Base-by-base conservation (phyloP, 1,284 basidiomycete species). In the Stygiomarasmius scandens region DNA sequence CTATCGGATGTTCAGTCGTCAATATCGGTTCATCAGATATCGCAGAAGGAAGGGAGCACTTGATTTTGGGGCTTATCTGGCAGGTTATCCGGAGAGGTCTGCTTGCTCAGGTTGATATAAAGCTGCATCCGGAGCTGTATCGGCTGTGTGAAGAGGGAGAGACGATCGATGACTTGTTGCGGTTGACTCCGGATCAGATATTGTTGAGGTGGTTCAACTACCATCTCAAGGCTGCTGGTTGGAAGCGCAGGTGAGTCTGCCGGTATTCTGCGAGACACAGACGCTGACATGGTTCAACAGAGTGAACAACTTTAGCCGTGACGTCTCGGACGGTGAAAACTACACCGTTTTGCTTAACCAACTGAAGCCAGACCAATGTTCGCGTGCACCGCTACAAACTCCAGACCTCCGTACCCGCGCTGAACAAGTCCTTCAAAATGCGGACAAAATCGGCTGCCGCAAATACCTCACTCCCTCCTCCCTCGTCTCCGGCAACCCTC, bases 31-130 rank as follows among this genome's bases (percentile, higher is more conserved):
- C 96, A 0, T 84, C 87, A 20, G 96, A 99, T 76, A 79, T 99
- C 58, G 86, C 94, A 48, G 96, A 98, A 62, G 96, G 96, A 8
- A 82, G 93, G 58, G 96, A 99, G 73, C 96, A 98, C 75, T 83
- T 99, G 49, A 98, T 99, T 62, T 86, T 99, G n/a, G 96, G 97
- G 36, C 80, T 99, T 62, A 98, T 99, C 69, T 99, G 96, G 96
- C 96, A 99, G 76, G 86, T 99, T 76, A 99, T 99, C 67, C 86
- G 96, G 52, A 84, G 93, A 60, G 97, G 97, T 67, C 77, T 99
- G 65, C 86, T 99, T 60, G 87, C 87, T 47, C 96, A 97, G 74
- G 94, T 99, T 61, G 96, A 98, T 71, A 95, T 99, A 82, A 98
- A 98, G 82, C 83, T 96, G 41, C 96, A 99, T 71, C 96, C 96